Percentiles rank a stretch among this genome's conserved stretches.
Conservation (phyloP, 441 rosid genomes). For the Arabidopsis lyrata region DNA sequence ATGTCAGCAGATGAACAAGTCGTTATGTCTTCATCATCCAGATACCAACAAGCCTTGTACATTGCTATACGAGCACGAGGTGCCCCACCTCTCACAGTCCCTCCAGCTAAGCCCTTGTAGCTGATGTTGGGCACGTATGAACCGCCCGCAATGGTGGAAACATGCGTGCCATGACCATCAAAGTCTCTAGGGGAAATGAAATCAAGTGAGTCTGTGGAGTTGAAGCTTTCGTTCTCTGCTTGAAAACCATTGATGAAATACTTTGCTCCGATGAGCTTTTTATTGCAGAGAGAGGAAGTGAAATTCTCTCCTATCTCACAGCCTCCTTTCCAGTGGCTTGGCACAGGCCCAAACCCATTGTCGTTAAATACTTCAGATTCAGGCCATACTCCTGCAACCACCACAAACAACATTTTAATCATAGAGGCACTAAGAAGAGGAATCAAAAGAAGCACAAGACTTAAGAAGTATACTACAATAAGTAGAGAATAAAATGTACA, state of each 20-base stretch:
- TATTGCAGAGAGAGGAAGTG: conserved; percentile 44
- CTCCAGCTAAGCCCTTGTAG: conserved; percentile 58
- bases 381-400: conserved; percentile 47
- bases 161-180: conserved; percentile 77
- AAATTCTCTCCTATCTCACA: conserved; percentile 52
- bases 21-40: conserved; percentile 37
- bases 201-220: conserved; percentile 21
- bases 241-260: conserved; percentile 41
- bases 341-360: conserved; percentile 31
- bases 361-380: conserved; percentile 49
- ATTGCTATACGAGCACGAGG: conserved; percentile 67
- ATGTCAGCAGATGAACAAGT: conserved; percentile 62
- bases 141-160: conserved; percentile 67
- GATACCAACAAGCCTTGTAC: conserved; percentile 76
- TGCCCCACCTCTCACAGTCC: conserved; percentile 70
- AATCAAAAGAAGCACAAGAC: background rate
- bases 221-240: background rate
- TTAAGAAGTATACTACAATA: background rate
- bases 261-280: conserved; percentile 65
- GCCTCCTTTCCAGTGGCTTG: conserved; percentile 22
- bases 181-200: conserved; percentile 62
- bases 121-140: conserved; percentile 51
- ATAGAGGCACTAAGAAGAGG: background rate
- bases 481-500: background rate
- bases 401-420: background rate